Percentiles rank a stretch among this genome's conserved stretches.
Evolutionary conservation across 345 rosid species (phyloP).

Genomic region (Eucalyptus virginea): DNA sequence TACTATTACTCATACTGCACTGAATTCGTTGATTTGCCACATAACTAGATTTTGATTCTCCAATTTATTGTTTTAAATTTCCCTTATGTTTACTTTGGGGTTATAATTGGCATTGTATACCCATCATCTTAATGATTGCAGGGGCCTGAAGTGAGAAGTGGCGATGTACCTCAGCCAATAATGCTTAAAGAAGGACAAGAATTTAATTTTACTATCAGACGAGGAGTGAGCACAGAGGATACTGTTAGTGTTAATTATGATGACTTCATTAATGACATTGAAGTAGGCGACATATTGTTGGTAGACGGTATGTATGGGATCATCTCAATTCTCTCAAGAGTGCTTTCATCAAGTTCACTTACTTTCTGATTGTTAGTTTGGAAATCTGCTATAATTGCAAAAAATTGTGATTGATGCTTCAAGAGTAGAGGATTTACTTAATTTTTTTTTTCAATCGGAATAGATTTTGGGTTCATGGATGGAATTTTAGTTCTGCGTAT

Average conservation of each 20-base stretch:
- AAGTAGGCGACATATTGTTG: slow-evolving; percentile 72
- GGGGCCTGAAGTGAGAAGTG: slow-evolving; percentile 99
- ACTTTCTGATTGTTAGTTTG: background rate
- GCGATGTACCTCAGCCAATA: slow-evolving; percentile 88
- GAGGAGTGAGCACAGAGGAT: slow-evolving; percentile 67
- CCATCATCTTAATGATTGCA: slow-evolving; percentile 1
- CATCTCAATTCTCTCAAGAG: background rate
- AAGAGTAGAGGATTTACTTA: background rate
- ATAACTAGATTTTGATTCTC: background rate
- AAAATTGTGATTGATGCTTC: background rate
- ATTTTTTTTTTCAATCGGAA: background rate
- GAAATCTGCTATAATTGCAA: background rate
- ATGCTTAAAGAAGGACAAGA: slow-evolving; percentile 70
- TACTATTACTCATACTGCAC: background rate
- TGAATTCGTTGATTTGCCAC: background rate
- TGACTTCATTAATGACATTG: slow-evolving; percentile 82
- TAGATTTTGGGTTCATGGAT: background rate
- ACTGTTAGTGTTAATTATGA: slow-evolving; percentile 95
- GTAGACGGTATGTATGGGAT: slow-evolving; percentile 60
- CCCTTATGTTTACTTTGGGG: background rate
- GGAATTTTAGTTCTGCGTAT: background rate
- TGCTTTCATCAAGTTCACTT: background rate
- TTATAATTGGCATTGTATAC: background rate
- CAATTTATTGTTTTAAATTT: background rate
- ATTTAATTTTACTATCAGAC: slow-evolving; percentile 74